Conservation (phyloP, 2,329 filamentous ascomycete species). For the Allantophomopsis lycopodina region DNA sequence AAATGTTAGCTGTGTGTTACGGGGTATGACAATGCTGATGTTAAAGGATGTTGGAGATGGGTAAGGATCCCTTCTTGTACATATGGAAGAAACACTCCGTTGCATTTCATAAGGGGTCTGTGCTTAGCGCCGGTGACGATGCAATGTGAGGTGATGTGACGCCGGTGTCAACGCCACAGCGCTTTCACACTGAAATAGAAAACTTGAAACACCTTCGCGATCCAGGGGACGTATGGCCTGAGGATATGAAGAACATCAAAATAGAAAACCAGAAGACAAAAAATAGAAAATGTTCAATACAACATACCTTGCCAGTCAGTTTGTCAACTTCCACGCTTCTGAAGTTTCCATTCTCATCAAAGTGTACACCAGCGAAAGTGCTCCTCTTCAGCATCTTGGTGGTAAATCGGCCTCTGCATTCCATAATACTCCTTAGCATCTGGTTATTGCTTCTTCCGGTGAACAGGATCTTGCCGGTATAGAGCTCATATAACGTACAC, state of each 20-base stretch:
- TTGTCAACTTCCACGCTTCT: slow-evolving; percentile 77
- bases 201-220: not conserved
- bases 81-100: too few relatives aligned
- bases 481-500: slow-evolving; percentile 92
- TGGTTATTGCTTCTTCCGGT: slow-evolving; percentile 94
- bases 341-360: slow-evolving; percentile 76
- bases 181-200: slow-evolving; percentile 9
- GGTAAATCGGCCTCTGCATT: slow-evolving; percentile 84
- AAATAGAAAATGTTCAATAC: slow-evolving; percentile 8
- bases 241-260: slow-evolving; percentile 1
- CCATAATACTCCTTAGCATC: slow-evolving; percentile 94
- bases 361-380: slow-evolving; percentile 62
- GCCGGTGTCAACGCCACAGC: slow-evolving; percentile 22
- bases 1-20: slow-evolving; percentile 3
- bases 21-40: too few relatives aligned
- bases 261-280: slow-evolving; percentile 5
- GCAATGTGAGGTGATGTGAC: not conserved
- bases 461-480: slow-evolving; percentile 95
- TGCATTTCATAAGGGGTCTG: too few relatives aligned
- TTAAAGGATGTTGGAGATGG: too few relatives aligned
- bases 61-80: too few relatives aligned
- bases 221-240: too few relatives aligned
- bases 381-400: slow-evolving; percentile 80
- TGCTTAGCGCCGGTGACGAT: too few relatives aligned
- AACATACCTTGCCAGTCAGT: slow-evolving; percentile 61